Evolutionary conservation across 768 basidiomycete genomes (phyloP).

Genomic region (Podaxis carcinomalis): DNA sequence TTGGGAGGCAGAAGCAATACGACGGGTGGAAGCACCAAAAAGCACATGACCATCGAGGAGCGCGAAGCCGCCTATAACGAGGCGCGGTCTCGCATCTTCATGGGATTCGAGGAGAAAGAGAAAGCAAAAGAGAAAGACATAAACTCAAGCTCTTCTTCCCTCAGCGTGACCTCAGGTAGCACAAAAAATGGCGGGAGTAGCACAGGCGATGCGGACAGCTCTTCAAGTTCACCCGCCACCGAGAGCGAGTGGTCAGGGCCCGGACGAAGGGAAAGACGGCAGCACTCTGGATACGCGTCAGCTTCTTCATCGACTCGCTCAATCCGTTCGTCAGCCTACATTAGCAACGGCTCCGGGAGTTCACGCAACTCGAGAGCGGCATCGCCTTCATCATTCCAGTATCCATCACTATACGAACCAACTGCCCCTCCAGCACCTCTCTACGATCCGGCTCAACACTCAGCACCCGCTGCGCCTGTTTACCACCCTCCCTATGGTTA

Average conservation of each 20-base stretch:
- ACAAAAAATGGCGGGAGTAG: constrained; percentile 42
- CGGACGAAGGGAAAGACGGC: constrained; percentile 54
- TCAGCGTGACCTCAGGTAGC: constrained; percentile 66
- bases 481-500: constrained; percentile 20
- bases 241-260: constrained; percentile 77
- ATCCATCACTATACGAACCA: constrained; percentile 70
- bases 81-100: constrained; percentile 82
- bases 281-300: constrained; percentile 35
- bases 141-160: constrained; percentile 73
- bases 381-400: constrained; percentile 68
- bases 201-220: constrained; percentile 63
- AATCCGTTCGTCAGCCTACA: constrained; percentile 48
- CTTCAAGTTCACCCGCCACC: constrained; percentile 66
- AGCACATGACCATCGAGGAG: constrained; percentile 76
- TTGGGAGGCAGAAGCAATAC: constrained; percentile 64
- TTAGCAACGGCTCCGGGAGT: constrained; percentile 50
- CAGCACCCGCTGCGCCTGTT: constrained; percentile 10
- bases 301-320: constrained; percentile 60
- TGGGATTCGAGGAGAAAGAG: constrained; percentile 73
- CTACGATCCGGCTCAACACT: constrained; percentile 46
- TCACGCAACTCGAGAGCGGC: constrained; percentile 71
- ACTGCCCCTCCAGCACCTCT: constrained; percentile 31
- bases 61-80: constrained; percentile 88
- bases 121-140: constrained; percentile 69
- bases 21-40: constrained; percentile 58